Base-by-base conservation (phyloP, 2,329 filamentous ascomycete genomes). In the Talaromyces sp. region DNA sequence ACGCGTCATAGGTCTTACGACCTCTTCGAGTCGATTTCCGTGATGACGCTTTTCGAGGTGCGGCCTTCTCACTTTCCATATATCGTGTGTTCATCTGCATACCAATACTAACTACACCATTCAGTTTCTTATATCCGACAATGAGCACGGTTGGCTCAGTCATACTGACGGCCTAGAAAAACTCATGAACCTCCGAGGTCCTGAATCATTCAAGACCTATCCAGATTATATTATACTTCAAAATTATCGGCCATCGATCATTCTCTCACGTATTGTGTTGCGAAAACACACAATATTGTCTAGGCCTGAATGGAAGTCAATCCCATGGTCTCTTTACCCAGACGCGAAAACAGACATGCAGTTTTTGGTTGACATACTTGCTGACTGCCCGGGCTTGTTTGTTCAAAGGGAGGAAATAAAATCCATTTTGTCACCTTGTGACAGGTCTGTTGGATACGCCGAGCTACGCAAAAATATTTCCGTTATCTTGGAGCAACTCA, bases 101-200 rank as follows among this genome's bases (percentile, higher is more conserved):
- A 21, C 19, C 4, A 17, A 21, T 27, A 19, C 50, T 17, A 13
- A 54, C 29, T 26, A 14, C 2, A 13, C 24, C 27, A 4, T 46
- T 17, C 24, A 60, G 58, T 56, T 57, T 17, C 55, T 60, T 9
- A 57, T 60, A 54, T 60, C 58, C 4, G 58, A 60, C 10, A 35
- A 24, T 49, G 43, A 60, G 17, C 14, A 60, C n/a, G 58, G 58
- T 9, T 60, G 58, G 58, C 54, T 60, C 17, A 60, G 54, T 11
- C 58, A 60, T 35, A 21, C 46, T 5, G 49, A 52, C 4, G 58
- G 58, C 14, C 32, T 60, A 13, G 49, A 60, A 19, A 60, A 27
- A 6, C 46, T 60, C 4, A 43, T 32, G 17, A 31, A 54, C 31
- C 21, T 60, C 4, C 49, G 58, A 21, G 58, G 58, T 13, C 49